A percentile compares a stretch with the other conserved stretches of the same genome.
Evolutionary conservation across 495 filamentous ascomycete species (phyloP).

Genomic region (Achaetomiella virescens): DNA sequence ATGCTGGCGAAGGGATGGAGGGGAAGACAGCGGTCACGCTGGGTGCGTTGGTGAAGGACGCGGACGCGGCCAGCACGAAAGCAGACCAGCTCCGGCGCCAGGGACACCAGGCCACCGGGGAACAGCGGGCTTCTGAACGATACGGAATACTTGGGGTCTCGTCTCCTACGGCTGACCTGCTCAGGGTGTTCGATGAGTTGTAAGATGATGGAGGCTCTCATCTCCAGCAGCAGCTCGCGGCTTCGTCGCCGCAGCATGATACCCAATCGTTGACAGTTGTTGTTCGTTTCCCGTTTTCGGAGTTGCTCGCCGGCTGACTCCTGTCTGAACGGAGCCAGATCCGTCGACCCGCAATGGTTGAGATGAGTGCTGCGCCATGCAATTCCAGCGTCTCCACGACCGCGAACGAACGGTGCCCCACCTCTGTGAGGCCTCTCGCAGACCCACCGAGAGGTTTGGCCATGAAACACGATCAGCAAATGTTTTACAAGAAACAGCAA

Average conservation of each 20-base stretch:
- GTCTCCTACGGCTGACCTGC: constrained; percentile 18
- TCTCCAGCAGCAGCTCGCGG: not conserved
- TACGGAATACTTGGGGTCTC: not conserved
- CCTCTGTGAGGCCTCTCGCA: not conserved
- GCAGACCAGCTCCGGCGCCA: constrained; percentile 1
- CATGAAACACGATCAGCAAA: not conserved
- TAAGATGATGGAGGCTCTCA: constrained; percentile 12
- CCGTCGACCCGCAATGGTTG: not conserved
- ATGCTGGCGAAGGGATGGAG: constrained; percentile 23
- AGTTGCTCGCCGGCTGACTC: too few relatives aligned
- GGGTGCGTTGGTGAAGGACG: constrained; percentile 12
- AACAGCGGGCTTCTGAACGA: not conserved
- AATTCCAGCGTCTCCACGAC: not conserved
- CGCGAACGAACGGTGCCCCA: not conserved
- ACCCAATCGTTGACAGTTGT: not conserved
- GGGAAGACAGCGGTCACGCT: constrained; percentile 3
- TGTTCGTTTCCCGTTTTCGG: too few relatives aligned
- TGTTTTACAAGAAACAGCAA: not conserved
- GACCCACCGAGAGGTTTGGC: too few relatives aligned
- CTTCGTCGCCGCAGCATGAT: not conserved
- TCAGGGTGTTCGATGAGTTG: constrained; percentile 41
- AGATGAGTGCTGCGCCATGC: not conserved
- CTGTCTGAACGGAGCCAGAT: not conserved
- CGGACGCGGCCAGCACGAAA: constrained; percentile 1
- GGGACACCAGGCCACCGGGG: not conserved